phyloP scores from a whole-genome alignment of 2,329 filamentous ascomycete genomes.

The Cyanodermella asteris region DNA sequence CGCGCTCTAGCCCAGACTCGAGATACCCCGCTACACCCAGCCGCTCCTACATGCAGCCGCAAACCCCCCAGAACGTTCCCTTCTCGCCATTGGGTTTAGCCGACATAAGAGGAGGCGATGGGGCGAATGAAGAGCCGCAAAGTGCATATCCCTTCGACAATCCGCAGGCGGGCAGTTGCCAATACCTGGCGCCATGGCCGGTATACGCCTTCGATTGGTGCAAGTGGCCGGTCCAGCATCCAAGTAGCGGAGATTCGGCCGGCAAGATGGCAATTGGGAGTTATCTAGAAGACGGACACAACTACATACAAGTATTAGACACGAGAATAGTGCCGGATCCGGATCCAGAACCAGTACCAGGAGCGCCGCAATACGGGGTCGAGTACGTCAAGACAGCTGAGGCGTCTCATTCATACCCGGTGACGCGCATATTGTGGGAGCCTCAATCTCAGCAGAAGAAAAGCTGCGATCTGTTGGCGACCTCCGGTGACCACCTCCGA shows the following conservation, averaged over 20 bases:
- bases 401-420: slow-evolving; percentile 92
- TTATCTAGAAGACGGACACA: slow-evolving; percentile 93
- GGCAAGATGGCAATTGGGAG: slow-evolving; percentile 90
- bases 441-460: slow-evolving; percentile 31
- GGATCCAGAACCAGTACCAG: slow-evolving; percentile 45
- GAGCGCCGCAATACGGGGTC: slow-evolving; percentile 50
- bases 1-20: slow-evolving; percentile 57
- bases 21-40: slow-evolving; percentile 42
- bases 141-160: slow-evolving; percentile 35
- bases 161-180: slow-evolving; percentile 54
- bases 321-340: slow-evolving; percentile 55
- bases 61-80: slow-evolving; percentile 35
- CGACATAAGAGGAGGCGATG: slow-evolving; percentile 72
- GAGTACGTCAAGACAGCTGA: slow-evolving; percentile 90
- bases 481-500: slow-evolving; percentile 30
- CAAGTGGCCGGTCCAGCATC: slow-evolving; percentile 69
- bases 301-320: slow-evolving; percentile 98
- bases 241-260: slow-evolving; percentile 38
- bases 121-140: slow-evolving; percentile 48
- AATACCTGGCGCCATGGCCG: slow-evolving; percentile 83
- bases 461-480: slow-evolving; percentile 31
- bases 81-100: slow-evolving; percentile 80
- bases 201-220: slow-evolving; percentile 98
- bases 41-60: slow-evolving; percentile 33
- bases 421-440: slow-evolving; percentile 36